Evolutionary conservation across 495 filamentous ascomycete species (phyloP).

Genomic region (Lepidopterella palustris): DNA sequence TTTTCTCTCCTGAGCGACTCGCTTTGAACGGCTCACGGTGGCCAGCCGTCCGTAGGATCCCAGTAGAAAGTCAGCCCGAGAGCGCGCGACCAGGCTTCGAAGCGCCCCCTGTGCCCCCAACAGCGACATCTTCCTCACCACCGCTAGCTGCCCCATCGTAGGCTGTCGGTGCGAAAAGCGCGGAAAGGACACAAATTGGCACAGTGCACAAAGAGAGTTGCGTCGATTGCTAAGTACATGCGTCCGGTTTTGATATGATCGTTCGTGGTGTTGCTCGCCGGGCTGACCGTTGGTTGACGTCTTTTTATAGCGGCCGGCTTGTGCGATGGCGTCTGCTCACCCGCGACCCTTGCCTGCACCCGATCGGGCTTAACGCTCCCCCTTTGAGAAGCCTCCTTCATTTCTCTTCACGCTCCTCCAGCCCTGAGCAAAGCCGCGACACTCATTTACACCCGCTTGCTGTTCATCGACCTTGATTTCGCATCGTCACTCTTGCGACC

Average conservation of each 20-base stretch:
- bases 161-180: too few relatives aligned
- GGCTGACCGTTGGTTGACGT: not conserved
- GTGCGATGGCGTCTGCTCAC: not conserved
- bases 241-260: too few relatives aligned
- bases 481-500: conserved; percentile 24
- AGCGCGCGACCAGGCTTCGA: not conserved
- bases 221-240: too few relatives aligned
- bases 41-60: not conserved
- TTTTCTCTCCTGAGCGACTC: not conserved
- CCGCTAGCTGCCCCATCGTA: too few relatives aligned
- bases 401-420: conserved; percentile 4
- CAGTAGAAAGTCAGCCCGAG: not conserved
- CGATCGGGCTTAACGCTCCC: conserved; percentile 1
- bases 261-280: not conserved
- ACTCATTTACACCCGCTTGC: conserved; percentile 23
- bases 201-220: not conserved
- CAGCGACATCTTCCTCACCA: not conserved
- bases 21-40: too few relatives aligned
- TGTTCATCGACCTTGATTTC: conserved; percentile 22
- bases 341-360: not conserved
- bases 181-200: too few relatives aligned
- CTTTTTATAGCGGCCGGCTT: not conserved
- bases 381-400: conserved; percentile 11
- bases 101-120: not conserved
- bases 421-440: conserved; percentile 6